Percentiles rank a stretch among this genome's conserved stretches.
Conservation (phyloP, 78 protist species). For the Pigoraptor vietnamica region DNA sequence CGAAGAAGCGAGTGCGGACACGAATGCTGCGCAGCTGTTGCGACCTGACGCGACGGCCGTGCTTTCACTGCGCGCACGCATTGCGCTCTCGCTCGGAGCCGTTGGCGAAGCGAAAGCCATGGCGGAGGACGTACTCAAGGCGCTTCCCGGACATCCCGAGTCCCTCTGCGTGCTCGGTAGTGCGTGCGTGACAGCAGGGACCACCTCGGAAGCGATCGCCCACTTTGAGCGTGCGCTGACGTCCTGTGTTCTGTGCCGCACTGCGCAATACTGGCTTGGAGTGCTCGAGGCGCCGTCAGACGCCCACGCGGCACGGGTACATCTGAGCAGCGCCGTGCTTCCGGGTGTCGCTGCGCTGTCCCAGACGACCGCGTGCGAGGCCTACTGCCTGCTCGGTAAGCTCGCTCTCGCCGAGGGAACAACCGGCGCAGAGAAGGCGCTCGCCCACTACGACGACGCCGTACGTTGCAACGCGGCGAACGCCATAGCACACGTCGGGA, state of each 20-base stretch:
- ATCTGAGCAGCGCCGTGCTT: neutral
- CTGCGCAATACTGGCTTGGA: neutral
- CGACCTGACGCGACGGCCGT: neutral
- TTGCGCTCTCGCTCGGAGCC: neutral
- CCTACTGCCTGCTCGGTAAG: neutral
- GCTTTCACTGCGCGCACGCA: neutral
- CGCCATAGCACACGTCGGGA: neutral
- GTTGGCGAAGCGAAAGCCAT: neutral
- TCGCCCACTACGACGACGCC: neutral
- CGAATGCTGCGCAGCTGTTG: neutral
- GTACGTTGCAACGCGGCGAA: neutral
- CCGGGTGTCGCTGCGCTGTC: neutral
- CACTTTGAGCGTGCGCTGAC: neutral
- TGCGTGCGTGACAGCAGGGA: neutral
- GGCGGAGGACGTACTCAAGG: neutral
- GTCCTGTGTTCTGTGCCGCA: neutral
- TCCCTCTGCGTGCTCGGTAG: neutral
- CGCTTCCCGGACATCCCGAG: neutral
- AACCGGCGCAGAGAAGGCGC: neutral
- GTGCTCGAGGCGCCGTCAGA: neutral
- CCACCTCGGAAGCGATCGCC: neutral
- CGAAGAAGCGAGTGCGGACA: neutral
- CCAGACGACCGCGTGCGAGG: neutral
- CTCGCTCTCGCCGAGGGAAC: neutral
- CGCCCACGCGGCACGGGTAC: neutral